Conservation (phyloP, 148 eudicot species). For the Diospyros kaki region DNA sequence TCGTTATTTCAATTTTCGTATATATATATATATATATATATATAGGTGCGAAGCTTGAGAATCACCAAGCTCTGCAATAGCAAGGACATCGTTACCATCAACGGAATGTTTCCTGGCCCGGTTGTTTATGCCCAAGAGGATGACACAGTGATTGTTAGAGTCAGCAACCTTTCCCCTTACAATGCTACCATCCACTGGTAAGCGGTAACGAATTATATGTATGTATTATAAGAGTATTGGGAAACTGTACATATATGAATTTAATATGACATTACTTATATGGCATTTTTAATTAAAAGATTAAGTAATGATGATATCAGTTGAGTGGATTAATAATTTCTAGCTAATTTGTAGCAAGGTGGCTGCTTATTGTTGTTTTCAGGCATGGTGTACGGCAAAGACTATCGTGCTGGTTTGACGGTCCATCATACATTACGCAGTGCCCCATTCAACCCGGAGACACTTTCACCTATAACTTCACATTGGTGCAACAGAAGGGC, state of each 20-base stretch:
- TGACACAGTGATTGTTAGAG: slow-evolving; percentile 35
- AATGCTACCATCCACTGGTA: slow-evolving; percentile 69
- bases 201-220: neutral
- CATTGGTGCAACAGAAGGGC: slow-evolving; percentile 53
- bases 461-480: slow-evolving; percentile 49
- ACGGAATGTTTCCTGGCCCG: slow-evolving; percentile 56
- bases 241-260: no score
- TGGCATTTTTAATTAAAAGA: no score
- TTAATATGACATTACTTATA: no score
- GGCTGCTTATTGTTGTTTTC: neutral
- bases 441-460: slow-evolving; percentile 60
- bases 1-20: neutral
- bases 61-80: slow-evolving; percentile 47
- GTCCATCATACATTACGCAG: slow-evolving; percentile 53
- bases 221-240: no score
- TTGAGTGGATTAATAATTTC: no score
- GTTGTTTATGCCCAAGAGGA: slow-evolving; percentile 56
- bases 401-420: slow-evolving; percentile 56
- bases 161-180: slow-evolving; percentile 51
- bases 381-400: slow-evolving; percentile 64
- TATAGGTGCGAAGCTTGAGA: slow-evolving; percentile 44
- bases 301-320: no score
- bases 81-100: slow-evolving; percentile 38
- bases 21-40: neutral
- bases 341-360: no score